These are phyloP conservation scores for Hyaloscypha finlandica DNA, from an alignment of 495 filamentous ascomycete genomes.

Conservation along the genomic window DNA sequence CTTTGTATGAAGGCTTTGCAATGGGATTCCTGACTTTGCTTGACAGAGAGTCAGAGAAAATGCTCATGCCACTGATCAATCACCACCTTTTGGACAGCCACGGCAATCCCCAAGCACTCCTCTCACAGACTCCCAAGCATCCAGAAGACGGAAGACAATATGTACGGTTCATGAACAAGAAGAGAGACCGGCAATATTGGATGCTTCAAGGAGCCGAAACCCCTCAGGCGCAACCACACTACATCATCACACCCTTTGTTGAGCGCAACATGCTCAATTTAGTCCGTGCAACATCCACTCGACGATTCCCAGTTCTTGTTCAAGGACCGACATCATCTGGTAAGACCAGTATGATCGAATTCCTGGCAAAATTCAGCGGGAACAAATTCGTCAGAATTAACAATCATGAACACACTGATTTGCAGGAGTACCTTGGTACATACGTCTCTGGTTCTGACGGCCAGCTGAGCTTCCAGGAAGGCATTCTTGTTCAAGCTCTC, in stretches of 20 bases:
- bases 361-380: slow-evolving; percentile 90
- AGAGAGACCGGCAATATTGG: slow-evolving; percentile 81
- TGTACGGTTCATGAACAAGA: slow-evolving; percentile 68
- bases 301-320: slow-evolving; percentile 90
- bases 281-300: slow-evolving; percentile 86
- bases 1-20: slow-evolving; percentile 93
- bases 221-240: slow-evolving; percentile 76
- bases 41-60: slow-evolving; percentile 71
- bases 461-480: slow-evolving; percentile 86
- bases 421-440: slow-evolving; percentile 96
- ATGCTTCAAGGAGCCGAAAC: slow-evolving; percentile 68
- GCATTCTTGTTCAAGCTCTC: slow-evolving; percentile 88
- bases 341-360: slow-evolving; percentile 99
- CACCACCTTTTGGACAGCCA: slow-evolving; percentile 72
- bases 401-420: slow-evolving; percentile 97
- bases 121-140: slow-evolving; percentile 71
- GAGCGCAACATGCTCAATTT: slow-evolving; percentile 92
- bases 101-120: slow-evolving; percentile 63
- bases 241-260: slow-evolving; percentile 95
- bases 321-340: slow-evolving; percentile 96
- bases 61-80: slow-evolving; percentile 79
- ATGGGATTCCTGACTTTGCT: slow-evolving; percentile 95
- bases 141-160: slow-evolving; percentile 77
- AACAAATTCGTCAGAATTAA: slow-evolving; percentile 98
- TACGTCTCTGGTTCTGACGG: slow-evolving; percentile 88